Conservation (phyloP, 1,139 yeast species). For the Suhomyces chickasaworum region DNA sequence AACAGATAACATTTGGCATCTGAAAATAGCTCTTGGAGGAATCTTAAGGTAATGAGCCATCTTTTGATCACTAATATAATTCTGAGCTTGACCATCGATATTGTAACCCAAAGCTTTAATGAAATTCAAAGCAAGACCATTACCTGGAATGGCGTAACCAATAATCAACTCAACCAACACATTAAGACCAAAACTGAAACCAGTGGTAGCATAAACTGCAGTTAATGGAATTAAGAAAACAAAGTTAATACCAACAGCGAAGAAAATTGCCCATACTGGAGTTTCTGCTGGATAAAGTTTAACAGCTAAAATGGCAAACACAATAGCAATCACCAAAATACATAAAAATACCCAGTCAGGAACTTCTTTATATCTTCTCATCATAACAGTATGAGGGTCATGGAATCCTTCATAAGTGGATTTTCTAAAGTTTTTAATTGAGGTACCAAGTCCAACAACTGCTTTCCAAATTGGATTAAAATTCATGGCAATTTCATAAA, state of each 20-base stretch:
- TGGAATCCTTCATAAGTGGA: conserved; percentile 22
- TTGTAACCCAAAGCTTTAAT: conserved; percentile 42
- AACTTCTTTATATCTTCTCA: conserved; percentile 27
- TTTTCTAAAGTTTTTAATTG: conserved; percentile 13
- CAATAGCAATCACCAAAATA: conserved; percentile 22
- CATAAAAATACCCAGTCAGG: conserved; percentile 23
- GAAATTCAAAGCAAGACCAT: conserved; percentile 41
- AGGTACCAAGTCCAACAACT: conserved; percentile 6
- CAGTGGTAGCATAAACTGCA: conserved; percentile 40
- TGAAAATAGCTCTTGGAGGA: conserved; percentile 63
- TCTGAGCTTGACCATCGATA: conserved; percentile 60
- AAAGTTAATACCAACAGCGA: conserved; percentile 38
- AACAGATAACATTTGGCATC: conserved; percentile 53
- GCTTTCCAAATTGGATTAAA: conserved; percentile 14
- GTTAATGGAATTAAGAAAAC: conserved; percentile 40
- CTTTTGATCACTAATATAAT: conserved; percentile 56
- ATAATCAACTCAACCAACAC: conserved; percentile 44
- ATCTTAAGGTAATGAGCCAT: conserved; percentile 61
- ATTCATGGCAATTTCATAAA: conserved; percentile 17
- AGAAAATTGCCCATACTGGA: conserved; percentile 34
- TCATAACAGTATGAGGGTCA: conserved; percentile 24
- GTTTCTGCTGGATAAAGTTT: conserved; percentile 38
- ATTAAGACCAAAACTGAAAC: conserved; percentile 41
- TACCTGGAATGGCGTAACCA: conserved; percentile 42
- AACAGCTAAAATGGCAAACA: conserved; percentile 28